Evolutionary conservation across 495 filamentous ascomycete genomes (phyloP).

Genomic region (Aspergillus nidulans): DNA sequence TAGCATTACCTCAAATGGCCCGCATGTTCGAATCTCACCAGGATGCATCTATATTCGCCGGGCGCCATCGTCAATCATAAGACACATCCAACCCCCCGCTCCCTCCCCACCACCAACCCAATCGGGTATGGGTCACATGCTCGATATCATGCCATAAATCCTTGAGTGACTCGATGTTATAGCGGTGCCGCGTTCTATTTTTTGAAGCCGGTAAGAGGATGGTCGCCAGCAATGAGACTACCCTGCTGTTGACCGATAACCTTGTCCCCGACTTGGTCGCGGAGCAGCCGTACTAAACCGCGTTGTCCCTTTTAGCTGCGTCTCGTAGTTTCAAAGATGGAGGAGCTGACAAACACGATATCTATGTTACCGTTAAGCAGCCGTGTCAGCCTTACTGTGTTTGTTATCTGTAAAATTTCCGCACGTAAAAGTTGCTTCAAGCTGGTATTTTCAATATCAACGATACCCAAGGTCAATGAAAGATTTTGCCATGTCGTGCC

Average conservation of each 20-base stretch:
- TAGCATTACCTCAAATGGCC: slow-evolving; percentile 23
- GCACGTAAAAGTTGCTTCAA: not conserved
- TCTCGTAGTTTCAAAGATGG: slow-evolving; percentile 40
- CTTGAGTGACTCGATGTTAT: slow-evolving; percentile 39
- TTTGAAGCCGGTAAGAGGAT: slow-evolving; percentile 17
- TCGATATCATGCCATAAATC: slow-evolving; percentile 44
- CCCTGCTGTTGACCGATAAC: slow-evolving; percentile 42
- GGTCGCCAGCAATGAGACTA: slow-evolving; percentile 16
- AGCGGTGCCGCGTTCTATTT: slow-evolving; percentile 25
- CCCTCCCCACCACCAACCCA: slow-evolving; percentile 41
- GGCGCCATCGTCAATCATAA: slow-evolving; percentile 7
- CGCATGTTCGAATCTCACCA: slow-evolving; percentile 11
- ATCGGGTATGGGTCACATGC: slow-evolving; percentile 33
- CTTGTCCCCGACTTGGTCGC: slow-evolving; percentile 29
- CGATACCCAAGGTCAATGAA: slow-evolving; percentile 51
- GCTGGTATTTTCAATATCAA: slow-evolving; percentile 32
- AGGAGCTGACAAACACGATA: slow-evolving; percentile 40
- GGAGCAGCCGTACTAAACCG: slow-evolving; percentile 32
- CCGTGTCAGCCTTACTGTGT: slow-evolving; percentile 4
- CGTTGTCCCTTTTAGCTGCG: slow-evolving; percentile 29
- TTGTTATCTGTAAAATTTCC: slow-evolving; percentile 26
- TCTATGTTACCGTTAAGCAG: slow-evolving; percentile 29
- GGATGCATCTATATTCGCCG: slow-evolving; percentile 7
- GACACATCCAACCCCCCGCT: slow-evolving; percentile 12
- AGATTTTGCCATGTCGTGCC: slow-evolving; percentile 42